Percentiles rank a stretch among this genome's conserved stretches.
phyloP scores from a whole-genome alignment of 73 alveolate genomes.

The Breviolum minutum region DNA sequence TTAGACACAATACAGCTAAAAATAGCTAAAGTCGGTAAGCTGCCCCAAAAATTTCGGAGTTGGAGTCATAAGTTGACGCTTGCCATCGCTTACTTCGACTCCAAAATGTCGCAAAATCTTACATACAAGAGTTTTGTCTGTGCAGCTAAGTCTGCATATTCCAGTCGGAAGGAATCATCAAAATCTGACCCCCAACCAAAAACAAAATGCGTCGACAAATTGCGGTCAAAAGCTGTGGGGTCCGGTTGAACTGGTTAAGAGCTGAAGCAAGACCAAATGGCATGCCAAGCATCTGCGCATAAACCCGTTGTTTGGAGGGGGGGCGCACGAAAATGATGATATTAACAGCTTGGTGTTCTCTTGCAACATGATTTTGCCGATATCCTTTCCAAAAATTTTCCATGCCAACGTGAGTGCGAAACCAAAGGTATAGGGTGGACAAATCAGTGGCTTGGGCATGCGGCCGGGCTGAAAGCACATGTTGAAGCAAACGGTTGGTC shows the following conservation, averaged over 20 bases:
- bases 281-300: slow-evolving; percentile 1
- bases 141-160: background rate
- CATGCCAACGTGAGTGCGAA: background rate
- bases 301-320: background rate
- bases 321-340: slow-evolving; percentile 38
- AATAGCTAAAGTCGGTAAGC: slow-evolving; percentile 2
- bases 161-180: slow-evolving; percentile 37
- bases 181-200: background rate
- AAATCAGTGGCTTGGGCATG: background rate
- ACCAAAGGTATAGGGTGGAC: background rate
- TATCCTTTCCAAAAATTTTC: slow-evolving; percentile 54
- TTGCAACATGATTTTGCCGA: background rate
- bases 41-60: slow-evolving; percentile 25
- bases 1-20: background rate
- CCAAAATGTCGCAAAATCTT: background rate
- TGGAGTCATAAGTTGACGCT: background rate
- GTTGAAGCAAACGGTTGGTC: background rate
- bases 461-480: background rate
- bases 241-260: slow-evolving; percentile 28
- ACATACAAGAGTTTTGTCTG: background rate
- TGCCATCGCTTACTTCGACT: background rate
- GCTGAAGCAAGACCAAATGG: slow-evolving; percentile 42
- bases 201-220: background rate
- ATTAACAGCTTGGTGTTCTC: background rate
- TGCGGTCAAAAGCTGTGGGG: slow-evolving; percentile 43